Conservation (phyloP, 129 eudicot species). For the Pseudognaphalium luteoalbum region DNA sequence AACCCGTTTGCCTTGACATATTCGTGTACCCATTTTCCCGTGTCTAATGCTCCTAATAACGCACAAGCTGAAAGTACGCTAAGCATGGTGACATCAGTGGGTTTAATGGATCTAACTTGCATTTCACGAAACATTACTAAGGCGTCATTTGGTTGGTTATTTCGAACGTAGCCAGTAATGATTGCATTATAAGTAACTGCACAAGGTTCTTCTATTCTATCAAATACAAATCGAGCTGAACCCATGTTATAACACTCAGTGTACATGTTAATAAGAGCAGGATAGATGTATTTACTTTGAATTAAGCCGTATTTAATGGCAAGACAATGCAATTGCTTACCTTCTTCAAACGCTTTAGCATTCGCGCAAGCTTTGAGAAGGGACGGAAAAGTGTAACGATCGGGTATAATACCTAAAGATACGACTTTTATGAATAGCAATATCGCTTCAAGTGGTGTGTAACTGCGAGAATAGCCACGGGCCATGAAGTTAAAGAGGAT, state of each 20-base stretch:
- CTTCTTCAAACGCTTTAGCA: conserved; percentile 41
- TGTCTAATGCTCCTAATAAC: conserved; percentile 45
- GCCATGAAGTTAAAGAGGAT: conserved; percentile 50
- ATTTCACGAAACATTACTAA: conserved; percentile 36
- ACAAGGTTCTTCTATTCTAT: conserved; percentile 43
- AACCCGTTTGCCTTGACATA: conserved; percentile 42
- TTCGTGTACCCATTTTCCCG: conserved; percentile 54
- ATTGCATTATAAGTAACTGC: conserved; percentile 48
- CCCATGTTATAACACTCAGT: conserved; percentile 35
- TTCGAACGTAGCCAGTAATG: conserved; percentile 39
- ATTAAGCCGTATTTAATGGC: conserved; percentile 33
- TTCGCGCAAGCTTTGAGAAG: conserved; percentile 47
- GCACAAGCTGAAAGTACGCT: conserved; percentile 44
- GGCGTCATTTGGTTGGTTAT: conserved; percentile 42
- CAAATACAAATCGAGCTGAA: conserved; percentile 36
- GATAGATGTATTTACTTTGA: conserved; percentile 32
- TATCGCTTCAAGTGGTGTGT: conserved; percentile 34
- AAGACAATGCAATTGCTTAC: conserved; percentile 52
- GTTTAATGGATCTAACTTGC: conserved; percentile 33
- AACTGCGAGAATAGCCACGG: conserved; percentile 49
- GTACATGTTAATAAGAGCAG: conserved; percentile 53
- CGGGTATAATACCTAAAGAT: conserved; percentile 31
- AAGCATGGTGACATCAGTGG: conserved; percentile 51
- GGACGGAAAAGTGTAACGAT: conserved; percentile 50
- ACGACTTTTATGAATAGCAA: conserved; percentile 24